Conservation (phyloP, 768 basidiomycete genomes). For the Leccinum olivaceopallidum region DNA sequence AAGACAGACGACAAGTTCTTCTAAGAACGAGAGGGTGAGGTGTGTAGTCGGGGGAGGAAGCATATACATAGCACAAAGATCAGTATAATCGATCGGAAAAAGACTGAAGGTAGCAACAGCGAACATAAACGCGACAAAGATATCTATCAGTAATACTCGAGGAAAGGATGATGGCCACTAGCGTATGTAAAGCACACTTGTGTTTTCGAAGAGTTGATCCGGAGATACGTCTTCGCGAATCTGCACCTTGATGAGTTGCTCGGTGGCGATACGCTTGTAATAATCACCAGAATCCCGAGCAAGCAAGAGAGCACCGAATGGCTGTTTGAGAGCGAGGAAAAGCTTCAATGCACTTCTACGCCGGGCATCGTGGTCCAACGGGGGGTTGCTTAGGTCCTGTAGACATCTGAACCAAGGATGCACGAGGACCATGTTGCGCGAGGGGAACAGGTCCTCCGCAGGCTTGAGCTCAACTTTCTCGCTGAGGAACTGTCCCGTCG, state of each 20-base stretch:
- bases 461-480: conserved; percentile 13
- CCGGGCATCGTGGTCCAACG: too few relatives aligned
- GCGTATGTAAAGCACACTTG: conserved; percentile 15
- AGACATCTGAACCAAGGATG: conserved; percentile 21
- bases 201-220: conserved; percentile 12
- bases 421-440: conserved; percentile 19
- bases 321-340: conserved; percentile 17
- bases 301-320: conserved; percentile 19
- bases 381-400: conserved; percentile 14
- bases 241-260: conserved; percentile 16
- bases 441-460: conserved; percentile 5
- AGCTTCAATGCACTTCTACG: conserved; percentile 7
- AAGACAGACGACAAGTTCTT: too few relatives aligned
- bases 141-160: too few relatives aligned
- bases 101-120: too few relatives aligned
- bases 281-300: conserved; percentile 6
- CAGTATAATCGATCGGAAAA: too few relatives aligned
- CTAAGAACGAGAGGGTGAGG: too few relatives aligned
- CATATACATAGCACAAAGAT: too few relatives aligned
- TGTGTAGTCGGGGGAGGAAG: too few relatives aligned
- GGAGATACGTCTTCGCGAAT: conserved; percentile 12
- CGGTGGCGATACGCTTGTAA: conserved; percentile 21
- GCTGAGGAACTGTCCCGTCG: conserved; percentile 13
- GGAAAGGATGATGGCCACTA: too few relatives aligned
- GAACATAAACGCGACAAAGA: too few relatives aligned